Conservation (phyloP, 495 filamentous ascomycete genomes). For the Neurospora sp. region DNA sequence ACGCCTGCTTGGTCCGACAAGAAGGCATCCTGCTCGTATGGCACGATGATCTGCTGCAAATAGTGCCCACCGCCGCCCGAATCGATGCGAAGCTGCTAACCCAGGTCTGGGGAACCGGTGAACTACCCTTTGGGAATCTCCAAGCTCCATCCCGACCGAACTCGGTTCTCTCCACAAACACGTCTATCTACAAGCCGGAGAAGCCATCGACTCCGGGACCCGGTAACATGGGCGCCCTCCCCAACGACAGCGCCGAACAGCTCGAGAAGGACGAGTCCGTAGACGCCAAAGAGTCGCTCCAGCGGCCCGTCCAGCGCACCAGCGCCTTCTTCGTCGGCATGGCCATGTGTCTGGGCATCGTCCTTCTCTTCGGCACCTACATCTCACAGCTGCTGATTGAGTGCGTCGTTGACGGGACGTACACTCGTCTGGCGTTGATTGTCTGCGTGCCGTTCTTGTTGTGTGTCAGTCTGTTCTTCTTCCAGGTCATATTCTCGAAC, state of each 20-base stretch:
- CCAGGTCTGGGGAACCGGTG: constrained; percentile 42
- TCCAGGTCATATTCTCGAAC: constrained; percentile 57
- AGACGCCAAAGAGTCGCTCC: constrained; percentile 46
- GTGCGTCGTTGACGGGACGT: constrained; percentile 46
- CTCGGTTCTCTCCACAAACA: constrained; percentile 8
- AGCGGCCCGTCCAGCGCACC: constrained; percentile 47
- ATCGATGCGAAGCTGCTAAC: constrained; percentile 60
- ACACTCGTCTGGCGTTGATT: constrained; percentile 47
- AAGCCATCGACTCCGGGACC: constrained; percentile 37
- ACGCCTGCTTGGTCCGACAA: constrained; percentile 56
- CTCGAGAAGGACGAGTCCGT: constrained; percentile 55
- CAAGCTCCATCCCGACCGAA: neutral
- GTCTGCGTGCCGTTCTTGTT: constrained; percentile 52
- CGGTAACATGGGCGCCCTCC: neutral
- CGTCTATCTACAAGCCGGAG: constrained; percentile 34
- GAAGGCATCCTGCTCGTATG: constrained; percentile 57
- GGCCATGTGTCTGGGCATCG: constrained; percentile 47
- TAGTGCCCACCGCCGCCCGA: constrained; percentile 47
- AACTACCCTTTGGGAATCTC: constrained; percentile 3
- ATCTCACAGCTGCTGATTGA: constrained; percentile 51
- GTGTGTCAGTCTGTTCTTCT: constrained; percentile 66
- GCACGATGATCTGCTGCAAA: constrained; percentile 58
- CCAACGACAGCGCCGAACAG: constrained; percentile 22
- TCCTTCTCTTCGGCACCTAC: constrained; percentile 52
- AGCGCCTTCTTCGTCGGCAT: constrained; percentile 53